Conservation (phyloP, 495 filamentous ascomycete species). For the Melanomma pulvis-pyrius region DNA sequence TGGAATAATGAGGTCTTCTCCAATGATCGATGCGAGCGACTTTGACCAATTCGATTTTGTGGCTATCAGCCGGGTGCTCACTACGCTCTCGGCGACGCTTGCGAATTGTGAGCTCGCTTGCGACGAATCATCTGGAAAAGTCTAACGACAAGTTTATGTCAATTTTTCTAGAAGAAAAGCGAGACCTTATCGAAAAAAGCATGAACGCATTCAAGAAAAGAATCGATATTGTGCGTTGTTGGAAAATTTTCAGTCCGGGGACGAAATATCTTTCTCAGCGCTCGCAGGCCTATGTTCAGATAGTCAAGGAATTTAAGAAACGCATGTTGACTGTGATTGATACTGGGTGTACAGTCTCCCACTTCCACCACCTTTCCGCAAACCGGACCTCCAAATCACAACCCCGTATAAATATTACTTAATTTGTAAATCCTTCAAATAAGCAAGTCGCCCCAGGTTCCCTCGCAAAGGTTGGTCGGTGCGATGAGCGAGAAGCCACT, state of each 20-base stretch:
- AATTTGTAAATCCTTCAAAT: no score
- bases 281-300: conserved; percentile 17
- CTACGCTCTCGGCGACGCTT: neutral
- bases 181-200: neutral
- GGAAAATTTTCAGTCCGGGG: neutral
- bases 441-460: no score
- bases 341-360: conserved; percentile 19
- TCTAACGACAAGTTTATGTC: neutral
- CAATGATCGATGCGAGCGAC: neutral
- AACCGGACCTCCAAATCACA: no score
- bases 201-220: neutral
- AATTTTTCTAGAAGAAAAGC: neutral
- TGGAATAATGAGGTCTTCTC: neutral
- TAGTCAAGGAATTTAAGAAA: neutral
- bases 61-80: neutral
- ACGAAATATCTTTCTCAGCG: conserved; percentile 11
- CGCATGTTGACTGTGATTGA: neutral
- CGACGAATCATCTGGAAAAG: neutral
- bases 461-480: no score
- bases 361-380: no score
- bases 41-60: neutral
- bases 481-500: no score
- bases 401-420: no score
- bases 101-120: neutral
- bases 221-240: neutral